These are phyloP conservation scores for Leptosphaerulina australis DNA, from an alignment of 2,329 filamentous ascomycete genomes.

Conservation along the genomic window DNA sequence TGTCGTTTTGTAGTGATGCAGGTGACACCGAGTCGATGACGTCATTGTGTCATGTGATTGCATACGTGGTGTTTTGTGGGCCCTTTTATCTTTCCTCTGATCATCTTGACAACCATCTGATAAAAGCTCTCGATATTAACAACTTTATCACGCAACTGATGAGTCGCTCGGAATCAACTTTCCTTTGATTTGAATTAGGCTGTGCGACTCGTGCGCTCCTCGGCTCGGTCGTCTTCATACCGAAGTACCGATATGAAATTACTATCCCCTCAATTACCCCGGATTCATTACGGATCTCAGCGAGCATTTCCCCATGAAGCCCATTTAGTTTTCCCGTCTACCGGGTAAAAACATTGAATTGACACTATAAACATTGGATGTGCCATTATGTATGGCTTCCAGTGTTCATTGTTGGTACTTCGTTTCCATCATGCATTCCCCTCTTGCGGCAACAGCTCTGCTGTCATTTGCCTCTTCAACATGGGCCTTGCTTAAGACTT, in stretches of 20 bases:
- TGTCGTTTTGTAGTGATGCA: background rate
- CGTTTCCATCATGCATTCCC: constrained; percentile 22
- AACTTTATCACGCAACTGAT: constrained; percentile 1
- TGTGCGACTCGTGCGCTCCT: constrained; percentile 1
- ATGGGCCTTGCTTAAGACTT: constrained; percentile 26
- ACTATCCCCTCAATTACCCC: constrained; percentile 26
- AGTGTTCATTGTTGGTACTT: background rate
- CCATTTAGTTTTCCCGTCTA: constrained; percentile 28
- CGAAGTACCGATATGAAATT: constrained; percentile 22
- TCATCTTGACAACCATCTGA: background rate
- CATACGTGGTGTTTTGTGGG: constrained; percentile 16
- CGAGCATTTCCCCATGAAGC: constrained; percentile 7
- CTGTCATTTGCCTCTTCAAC: constrained; percentile 19
- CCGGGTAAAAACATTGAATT: constrained; percentile 22
- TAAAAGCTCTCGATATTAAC: background rate
- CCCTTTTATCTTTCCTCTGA: constrained; percentile 8
- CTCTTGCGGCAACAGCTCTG: constrained; percentile 12
- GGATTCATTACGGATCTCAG: constrained; percentile 13
- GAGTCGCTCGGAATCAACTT: background rate
- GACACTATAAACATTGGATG: constrained; percentile 2
- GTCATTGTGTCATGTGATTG: constrained; percentile 16
- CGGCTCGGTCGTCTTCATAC: constrained; percentile 24
- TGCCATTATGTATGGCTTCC: background rate
- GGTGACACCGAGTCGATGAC: constrained; percentile 5
- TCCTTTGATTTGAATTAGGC: background rate